Evolutionary conservation across 1,139 yeast species (phyloP).

Genomic region (Magnusiomyces suaveolens): DNA sequence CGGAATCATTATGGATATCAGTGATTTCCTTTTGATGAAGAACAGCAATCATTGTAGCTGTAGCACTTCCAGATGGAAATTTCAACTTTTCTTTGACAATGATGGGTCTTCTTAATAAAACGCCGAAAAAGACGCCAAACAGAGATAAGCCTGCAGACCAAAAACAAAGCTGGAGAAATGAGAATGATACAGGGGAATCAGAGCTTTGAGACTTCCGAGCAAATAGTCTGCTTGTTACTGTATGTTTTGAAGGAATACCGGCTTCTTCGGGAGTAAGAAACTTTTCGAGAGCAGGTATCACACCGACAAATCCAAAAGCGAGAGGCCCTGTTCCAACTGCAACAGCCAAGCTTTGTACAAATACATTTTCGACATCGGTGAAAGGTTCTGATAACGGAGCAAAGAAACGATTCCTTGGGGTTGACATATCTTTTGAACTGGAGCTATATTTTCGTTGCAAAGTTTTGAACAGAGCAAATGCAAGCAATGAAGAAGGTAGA

Average conservation of each 20-base stretch:
- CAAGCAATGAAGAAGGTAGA: conserved; percentile 84
- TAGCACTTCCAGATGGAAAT: conserved; percentile 93
- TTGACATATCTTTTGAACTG: neutral
- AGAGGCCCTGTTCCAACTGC: conserved; percentile 97
- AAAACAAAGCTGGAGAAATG: conserved; percentile 45
- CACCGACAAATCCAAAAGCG: conserved; percentile 90
- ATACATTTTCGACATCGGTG: conserved; percentile 88
- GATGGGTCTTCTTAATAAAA: conserved; percentile 77
- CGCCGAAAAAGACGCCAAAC: conserved; percentile 92
- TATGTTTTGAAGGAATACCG: conserved; percentile 39
- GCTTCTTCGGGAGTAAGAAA: conserved; percentile 69
- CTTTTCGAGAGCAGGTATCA: conserved; percentile 93
- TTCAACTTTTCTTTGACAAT: conserved; percentile 75
- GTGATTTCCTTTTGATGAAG: conserved; percentile 46
- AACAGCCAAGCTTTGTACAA: conserved; percentile 83
- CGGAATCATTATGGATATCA: neutral
- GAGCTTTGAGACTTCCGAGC: neutral
- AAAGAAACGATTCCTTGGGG: neutral
- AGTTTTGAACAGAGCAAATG: conserved; percentile 65
- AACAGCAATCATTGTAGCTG: conserved; percentile 85
- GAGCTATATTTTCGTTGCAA: conserved; percentile 27
- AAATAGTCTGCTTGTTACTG: conserved; percentile 1
- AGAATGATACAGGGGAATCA: conserved; percentile 30
- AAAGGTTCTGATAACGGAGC: conserved; percentile 42
- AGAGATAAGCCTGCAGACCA: conserved; percentile 87